Conservation (phyloP, 2,329 filamentous ascomycete species). For the Thielaviopsis punctulata region DNA sequence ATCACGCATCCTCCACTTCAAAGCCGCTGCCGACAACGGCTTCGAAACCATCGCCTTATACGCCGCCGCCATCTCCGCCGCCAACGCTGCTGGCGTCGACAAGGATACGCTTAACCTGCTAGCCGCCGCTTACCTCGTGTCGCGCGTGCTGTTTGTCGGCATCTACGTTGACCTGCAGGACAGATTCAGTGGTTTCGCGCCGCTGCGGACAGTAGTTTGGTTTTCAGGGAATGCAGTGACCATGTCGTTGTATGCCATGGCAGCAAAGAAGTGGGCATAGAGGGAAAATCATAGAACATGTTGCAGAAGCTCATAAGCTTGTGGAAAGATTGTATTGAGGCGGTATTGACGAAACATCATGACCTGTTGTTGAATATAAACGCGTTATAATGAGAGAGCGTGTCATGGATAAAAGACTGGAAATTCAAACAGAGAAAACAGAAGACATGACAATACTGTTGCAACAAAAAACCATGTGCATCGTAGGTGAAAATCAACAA, state of each 20-base stretch:
- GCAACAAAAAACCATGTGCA: background rate
- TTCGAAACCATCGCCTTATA: constrained; percentile 28
- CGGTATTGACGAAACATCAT: background rate
- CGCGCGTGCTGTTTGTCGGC: constrained; percentile 24
- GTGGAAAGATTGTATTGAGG: background rate
- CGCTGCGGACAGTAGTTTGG: constrained; percentile 25
- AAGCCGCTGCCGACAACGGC: constrained; percentile 29
- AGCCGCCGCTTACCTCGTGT: constrained; percentile 23
- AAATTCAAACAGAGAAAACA: background rate
- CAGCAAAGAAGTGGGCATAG: constrained; percentile 18
- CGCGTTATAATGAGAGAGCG: background rate
- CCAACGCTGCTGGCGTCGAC: constrained; percentile 26
- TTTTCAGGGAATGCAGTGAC: constrained; percentile 19
- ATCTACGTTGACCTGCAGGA: constrained; percentile 27
- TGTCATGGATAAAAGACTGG: background rate
- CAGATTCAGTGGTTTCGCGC: constrained; percentile 21
- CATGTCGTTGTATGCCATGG: constrained; percentile 24
- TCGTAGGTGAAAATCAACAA: too few relatives aligned
- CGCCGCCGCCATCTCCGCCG: constrained; percentile 27
- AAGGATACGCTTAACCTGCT: constrained; percentile 23
- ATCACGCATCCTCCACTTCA: constrained; percentile 34
- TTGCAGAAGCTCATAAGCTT: too few relatives aligned
- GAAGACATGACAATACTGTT: background rate
- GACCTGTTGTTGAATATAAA: background rate
- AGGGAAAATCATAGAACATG: too few relatives aligned